Evolutionary conservation across 2,329 filamentous ascomycete species (phyloP).

Genomic region (Pseudogymnoascus sp.): DNA sequence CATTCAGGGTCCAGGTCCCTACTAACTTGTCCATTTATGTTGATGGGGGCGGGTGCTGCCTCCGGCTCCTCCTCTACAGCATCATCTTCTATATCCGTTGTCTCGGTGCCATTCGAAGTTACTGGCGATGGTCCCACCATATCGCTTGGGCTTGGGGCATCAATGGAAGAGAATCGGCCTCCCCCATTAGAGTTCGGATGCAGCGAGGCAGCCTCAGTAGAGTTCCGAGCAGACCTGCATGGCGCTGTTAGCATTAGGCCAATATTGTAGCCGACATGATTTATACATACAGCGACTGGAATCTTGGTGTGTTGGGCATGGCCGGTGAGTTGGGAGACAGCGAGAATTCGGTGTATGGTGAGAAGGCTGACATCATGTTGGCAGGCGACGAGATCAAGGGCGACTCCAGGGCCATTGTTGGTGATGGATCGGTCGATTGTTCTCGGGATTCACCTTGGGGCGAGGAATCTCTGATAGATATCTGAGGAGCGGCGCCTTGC

Average conservation of each 20-base stretch:
- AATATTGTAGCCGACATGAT: neutral
- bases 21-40: constrained; percentile 19
- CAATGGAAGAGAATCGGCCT: constrained; percentile 22
- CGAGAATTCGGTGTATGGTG: constrained; percentile 46
- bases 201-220: constrained; percentile 40
- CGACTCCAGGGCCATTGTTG: constrained; percentile 49
- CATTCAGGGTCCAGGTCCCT: constrained; percentile 1
- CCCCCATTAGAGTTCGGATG: constrained; percentile 40
- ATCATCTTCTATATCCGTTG: constrained; percentile 78
- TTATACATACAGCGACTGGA: constrained; percentile 42
- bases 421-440: neutral
- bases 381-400: constrained; percentile 55
- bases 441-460: constrained; percentile 1
- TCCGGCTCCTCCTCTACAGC: constrained; percentile 48
- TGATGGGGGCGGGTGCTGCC: constrained; percentile 29
- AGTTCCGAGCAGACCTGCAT: constrained; percentile 33
- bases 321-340: constrained; percentile 43
- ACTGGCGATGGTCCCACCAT: constrained; percentile 75
- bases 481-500: neutral
- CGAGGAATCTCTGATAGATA: constrained; percentile 8
- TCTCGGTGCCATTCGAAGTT: constrained; percentile 75
- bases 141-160: constrained; percentile 50
- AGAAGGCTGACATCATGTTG: constrained; percentile 45
- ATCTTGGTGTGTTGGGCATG: constrained; percentile 35
- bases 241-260: neutral